These are phyloP conservation scores for Russula foetens DNA, from an alignment of 768 basidiomycete genomes.

Conservation along the genomic window DNA sequence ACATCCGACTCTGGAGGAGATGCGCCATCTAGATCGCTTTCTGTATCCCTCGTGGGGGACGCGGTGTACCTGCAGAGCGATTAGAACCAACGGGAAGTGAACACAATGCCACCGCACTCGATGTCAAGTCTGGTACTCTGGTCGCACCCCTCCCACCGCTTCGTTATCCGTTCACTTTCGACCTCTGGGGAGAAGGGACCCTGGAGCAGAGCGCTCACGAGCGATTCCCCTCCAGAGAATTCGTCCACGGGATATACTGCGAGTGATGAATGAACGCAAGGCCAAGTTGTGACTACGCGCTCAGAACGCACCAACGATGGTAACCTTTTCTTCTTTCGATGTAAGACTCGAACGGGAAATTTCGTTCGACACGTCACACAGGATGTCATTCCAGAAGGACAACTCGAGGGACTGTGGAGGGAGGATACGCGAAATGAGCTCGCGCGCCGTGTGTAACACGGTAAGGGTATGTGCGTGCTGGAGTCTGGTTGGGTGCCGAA, in stretches of 20 bases:
- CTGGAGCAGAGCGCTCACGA: constrained; percentile 63
- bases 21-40: neutral
- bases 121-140: constrained; percentile 13
- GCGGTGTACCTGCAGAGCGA: neutral
- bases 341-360: constrained; percentile 1
- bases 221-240: constrained; percentile 43
- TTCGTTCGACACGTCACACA: constrained; percentile 10
- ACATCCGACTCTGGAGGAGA: neutral
- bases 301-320: constrained; percentile 13
- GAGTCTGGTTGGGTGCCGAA: neutral
- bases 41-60: neutral
- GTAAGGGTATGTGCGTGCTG: constrained; percentile 13
- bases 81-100: neutral
- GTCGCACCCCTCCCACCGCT: constrained; percentile 37
- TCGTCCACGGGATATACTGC: constrained; percentile 53
- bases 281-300: neutral
- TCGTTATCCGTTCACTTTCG: constrained; percentile 35
- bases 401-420: constrained; percentile 9
- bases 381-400: constrained; percentile 13
- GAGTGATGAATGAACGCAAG: neutral
- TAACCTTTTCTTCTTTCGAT: neutral
- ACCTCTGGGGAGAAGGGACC: constrained; percentile 58
- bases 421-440: constrained; percentile 10
- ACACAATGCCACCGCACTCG: constrained; percentile 6
- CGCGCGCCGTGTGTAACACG: constrained; percentile 9